A percentile compares a stretch with the other conserved stretches of the same genome.
Conservation (phyloP, 2,329 filamentous ascomycete genomes). For the Diaporthe vaccinii region DNA sequence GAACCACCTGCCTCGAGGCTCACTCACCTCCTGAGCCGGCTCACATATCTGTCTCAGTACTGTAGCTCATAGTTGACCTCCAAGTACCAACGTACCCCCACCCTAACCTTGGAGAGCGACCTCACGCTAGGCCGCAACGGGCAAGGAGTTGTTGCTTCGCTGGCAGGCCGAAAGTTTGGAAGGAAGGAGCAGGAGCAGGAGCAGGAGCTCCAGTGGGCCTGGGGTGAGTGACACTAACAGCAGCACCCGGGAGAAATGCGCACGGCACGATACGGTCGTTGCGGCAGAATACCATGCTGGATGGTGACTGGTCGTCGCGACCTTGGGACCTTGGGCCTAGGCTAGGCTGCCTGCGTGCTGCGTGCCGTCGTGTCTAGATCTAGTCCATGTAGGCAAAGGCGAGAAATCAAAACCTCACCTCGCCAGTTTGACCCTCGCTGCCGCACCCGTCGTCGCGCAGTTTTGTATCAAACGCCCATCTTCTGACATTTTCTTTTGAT, state of each 20-base stretch:
- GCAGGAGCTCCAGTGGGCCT: constrained; percentile 8
- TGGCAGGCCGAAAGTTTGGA: constrained; percentile 38
- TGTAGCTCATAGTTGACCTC: background rate
- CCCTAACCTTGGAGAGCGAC: background rate
- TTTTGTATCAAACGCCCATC: constrained; percentile 33
- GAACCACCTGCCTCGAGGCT: background rate
- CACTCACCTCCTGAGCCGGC: background rate
- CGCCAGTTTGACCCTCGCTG: constrained; percentile 20
- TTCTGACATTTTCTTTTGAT: constrained; percentile 38
- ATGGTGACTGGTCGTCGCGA: constrained; percentile 12
- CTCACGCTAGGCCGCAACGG: constrained; percentile 25
- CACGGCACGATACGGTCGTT: background rate
- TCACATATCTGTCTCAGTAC: background rate
- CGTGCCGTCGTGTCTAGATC: constrained; percentile 6
- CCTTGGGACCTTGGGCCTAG: background rate
- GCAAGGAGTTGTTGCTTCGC: constrained; percentile 34
- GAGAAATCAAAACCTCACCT: constrained; percentile 34
- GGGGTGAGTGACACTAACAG: background rate
- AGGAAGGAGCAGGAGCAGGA: constrained; percentile 18
- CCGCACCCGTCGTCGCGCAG: constrained; percentile 31
- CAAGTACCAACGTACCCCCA: background rate
- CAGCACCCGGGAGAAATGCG: background rate
- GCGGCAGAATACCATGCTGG: background rate
- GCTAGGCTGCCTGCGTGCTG: background rate
- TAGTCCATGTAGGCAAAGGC: constrained; percentile 17